A percentile compares a stretch with the other conserved stretches of the same genome.
Evolutionary conservation across 129 eudicot species (phyloP).

Genomic region (Oenanthe sinensis): DNA sequence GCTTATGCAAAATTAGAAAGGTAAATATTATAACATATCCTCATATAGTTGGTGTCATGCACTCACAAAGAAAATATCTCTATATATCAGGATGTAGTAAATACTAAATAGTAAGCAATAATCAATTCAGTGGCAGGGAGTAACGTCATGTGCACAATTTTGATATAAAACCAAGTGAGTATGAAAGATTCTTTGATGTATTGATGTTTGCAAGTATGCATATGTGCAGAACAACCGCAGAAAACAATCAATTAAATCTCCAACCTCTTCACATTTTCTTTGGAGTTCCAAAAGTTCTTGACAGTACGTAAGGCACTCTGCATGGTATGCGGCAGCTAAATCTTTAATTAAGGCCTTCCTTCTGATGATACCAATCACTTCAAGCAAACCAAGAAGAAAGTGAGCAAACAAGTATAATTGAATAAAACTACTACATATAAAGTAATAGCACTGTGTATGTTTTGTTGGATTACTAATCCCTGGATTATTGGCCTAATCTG

Average conservation of each 20-base stretch:
- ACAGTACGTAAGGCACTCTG: conserved; percentile 58
- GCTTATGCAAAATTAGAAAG: neutral
- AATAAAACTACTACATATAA: neutral
- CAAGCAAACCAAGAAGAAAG: conserved; percentile 18
- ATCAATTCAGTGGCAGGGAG: neutral
- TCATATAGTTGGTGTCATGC: neutral
- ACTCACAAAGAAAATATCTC: neutral
- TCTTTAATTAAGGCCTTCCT: conserved; percentile 66
- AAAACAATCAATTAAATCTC: neutral
- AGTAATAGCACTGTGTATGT: neutral
- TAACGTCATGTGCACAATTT: neutral
- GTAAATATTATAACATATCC: neutral
- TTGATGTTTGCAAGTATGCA: neutral
- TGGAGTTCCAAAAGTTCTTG: conserved; percentile 66
- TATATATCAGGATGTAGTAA: neutral
- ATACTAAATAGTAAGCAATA: neutral
- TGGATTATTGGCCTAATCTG: neutral
- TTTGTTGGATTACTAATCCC: neutral
- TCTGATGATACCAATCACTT: conserved; percentile 62
- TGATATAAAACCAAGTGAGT: neutral
- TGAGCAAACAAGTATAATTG: neutral
- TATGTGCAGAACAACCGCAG: neutral
- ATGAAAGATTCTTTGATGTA: neutral
- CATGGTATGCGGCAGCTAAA: conserved; percentile 62
- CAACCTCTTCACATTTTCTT: conserved; percentile 56